Conservation (phyloP, 805 yeast species). For the Metschnikowia bowlesiae region DNA sequence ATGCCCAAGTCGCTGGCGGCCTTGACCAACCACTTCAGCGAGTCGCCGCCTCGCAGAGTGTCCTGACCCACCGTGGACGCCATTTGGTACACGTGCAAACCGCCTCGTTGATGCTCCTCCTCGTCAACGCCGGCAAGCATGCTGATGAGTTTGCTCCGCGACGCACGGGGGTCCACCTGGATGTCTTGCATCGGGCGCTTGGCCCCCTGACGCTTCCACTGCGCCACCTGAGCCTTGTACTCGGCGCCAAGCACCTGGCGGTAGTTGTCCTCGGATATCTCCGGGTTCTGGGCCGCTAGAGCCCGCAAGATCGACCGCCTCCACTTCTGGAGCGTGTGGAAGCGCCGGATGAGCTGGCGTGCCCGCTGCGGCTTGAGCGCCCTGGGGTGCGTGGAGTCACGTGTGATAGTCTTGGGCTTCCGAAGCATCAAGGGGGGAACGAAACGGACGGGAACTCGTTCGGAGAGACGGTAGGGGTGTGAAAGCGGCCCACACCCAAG, state of each 20-base stretch:
- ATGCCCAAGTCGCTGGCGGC: slow-evolving; percentile 49
- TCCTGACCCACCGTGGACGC: slow-evolving; percentile 88
- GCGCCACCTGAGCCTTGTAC: slow-evolving; percentile 5
- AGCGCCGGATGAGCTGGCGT: slow-evolving; percentile 70
- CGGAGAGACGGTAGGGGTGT: background rate
- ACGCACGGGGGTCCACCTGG: slow-evolving; percentile 17
- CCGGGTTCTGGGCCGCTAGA: slow-evolving; percentile 20
- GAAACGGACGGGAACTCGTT: background rate
- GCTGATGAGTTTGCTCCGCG: slow-evolving; percentile 16
- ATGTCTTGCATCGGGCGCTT: slow-evolving; percentile 10
- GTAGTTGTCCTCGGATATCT: slow-evolving; percentile 22
- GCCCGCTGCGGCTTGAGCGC: slow-evolving; percentile 65
- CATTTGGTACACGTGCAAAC: slow-evolving; percentile 70
- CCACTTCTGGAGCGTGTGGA: slow-evolving; percentile 65
- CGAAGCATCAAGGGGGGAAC: slow-evolving; percentile 18
- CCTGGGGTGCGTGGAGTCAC: slow-evolving; percentile 31
- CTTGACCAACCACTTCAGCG: slow-evolving; percentile 72
- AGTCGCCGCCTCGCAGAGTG: slow-evolving; percentile 79
- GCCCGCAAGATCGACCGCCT: slow-evolving; percentile 37
- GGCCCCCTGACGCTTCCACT: slow-evolving; percentile 6
- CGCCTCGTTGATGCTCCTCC: slow-evolving; percentile 66
- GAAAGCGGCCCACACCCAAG: too few species aligned
- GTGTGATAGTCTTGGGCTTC: slow-evolving; percentile 31
- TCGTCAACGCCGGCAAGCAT: slow-evolving; percentile 53
- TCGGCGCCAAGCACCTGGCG: slow-evolving; percentile 8